Base-by-base conservation (phyloP, 2,329 filamentous ascomycete genomes). In the Trichoderma brevicompactum region DNA sequence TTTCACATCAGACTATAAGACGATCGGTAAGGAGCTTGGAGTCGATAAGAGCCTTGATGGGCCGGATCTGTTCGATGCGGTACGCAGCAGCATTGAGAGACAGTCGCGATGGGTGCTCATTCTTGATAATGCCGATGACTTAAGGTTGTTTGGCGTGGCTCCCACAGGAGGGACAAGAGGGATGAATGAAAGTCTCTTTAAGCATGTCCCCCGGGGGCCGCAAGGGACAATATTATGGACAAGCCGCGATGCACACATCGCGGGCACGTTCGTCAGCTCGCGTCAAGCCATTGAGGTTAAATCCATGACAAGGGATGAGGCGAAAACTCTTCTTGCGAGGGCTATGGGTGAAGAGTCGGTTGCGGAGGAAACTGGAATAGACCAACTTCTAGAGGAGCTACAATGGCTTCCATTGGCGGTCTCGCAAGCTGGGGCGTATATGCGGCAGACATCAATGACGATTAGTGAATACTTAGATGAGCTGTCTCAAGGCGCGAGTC, bases 81-180 rank as follows among this genome's bases (percentile, higher is more conserved):
- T 74, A 1, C 68, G 68, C 1, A 17, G 60, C 0, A 10, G 28
- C 0, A 72, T 75, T 5, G 66, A 73, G 56, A 38, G 65, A 0
- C 23, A 62, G 7, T 5, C 28, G 3, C 49, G 10, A 38, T 79
- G 74, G 76, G 48, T 77, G 0, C 54, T 78, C 3, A 34, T 79
- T 10, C 53, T 78, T 5, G 76, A 78, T 13, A 79, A 78, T 28
- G 74, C 74, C 2, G 74, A 78, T 58, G 69, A 77, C 28, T 50
- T 76, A 0, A 23, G 36, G 2, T 61, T 77, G 0, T 77, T 76
- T 59, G 69, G 73, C 0, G 67, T 71, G 0, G 56, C 55, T 13
- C 40, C n/a, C 1, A 6, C 7, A 17, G 7, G 10, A 41, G n/a
- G 17, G 2, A 32, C 13, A 7, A 65, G 19, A n/a, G 52, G 75